Percentiles rank a stretch among this genome's conserved stretches.
Conservation (phyloP, 2,329 filamentous ascomycete genomes). For the Eutypa lata region DNA sequence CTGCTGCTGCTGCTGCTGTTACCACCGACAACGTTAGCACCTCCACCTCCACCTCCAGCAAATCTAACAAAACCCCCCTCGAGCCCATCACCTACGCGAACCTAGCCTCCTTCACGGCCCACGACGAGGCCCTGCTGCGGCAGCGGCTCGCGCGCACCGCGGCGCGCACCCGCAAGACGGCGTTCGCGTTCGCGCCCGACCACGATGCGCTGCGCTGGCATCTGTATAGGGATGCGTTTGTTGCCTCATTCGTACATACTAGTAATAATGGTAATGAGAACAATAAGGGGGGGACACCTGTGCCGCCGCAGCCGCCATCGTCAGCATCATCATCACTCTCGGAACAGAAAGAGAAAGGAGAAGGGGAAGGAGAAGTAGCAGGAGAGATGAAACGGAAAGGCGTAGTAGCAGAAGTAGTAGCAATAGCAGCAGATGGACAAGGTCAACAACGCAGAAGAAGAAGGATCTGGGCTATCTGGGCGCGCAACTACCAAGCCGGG, state of each 20-base stretch:
- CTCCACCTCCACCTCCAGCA: constrained; percentile 25
- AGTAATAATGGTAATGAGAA: not conserved
- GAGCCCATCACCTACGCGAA: constrained; percentile 55
- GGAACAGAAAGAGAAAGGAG: constrained; percentile 21
- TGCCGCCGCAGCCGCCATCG: too few species aligned
- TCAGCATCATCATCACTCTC: too few species aligned
- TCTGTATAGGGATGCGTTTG: constrained; percentile 76
- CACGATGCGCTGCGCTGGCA: constrained; percentile 71
- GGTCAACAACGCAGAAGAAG: too few species aligned
- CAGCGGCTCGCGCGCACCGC: constrained; percentile 40
- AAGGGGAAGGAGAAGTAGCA: not conserved
- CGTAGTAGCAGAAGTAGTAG: constrained; percentile 67
- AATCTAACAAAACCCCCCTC: too few species aligned
- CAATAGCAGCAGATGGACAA: constrained; percentile 12
- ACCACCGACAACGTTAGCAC: constrained; percentile 16
- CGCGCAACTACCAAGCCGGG: constrained; percentile 60
- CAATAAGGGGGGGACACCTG: not conserved
- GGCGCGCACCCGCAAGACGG: constrained; percentile 38
- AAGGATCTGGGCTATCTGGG: constrained; percentile 76
- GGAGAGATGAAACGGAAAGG: constrained; percentile 62
- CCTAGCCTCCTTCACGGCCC: constrained; percentile 57
- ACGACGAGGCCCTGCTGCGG: constrained; percentile 63
- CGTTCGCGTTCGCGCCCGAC: constrained; percentile 67
- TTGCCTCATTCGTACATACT: constrained; percentile 60
- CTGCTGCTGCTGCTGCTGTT: too few species aligned